Base-by-base conservation (phyloP, 83 land plant genomes). In the Picea engelmannii region DNA sequence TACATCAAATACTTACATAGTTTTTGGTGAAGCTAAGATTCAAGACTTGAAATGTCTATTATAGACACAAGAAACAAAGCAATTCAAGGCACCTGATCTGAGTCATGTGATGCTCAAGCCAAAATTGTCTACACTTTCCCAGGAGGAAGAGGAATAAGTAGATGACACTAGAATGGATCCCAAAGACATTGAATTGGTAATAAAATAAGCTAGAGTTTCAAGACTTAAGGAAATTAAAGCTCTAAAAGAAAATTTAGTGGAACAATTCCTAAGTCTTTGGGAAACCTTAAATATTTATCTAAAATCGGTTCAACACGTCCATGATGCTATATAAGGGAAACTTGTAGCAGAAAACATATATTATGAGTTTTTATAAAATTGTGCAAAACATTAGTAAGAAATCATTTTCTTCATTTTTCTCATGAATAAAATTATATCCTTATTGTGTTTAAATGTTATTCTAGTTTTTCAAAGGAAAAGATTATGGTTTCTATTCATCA, bases 21-120 rank as follows among this genome's bases (percentile, higher is more conserved):
- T 92, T 3, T 89, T 92, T 89, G 91, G 93, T 0, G 93, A 91
- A 83, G 93, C 93, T 40, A 89, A 87, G 88, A 89, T 91, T 11
- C 90, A 90, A 66, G 94, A 90, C 76, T 44, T 88, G 80, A 92
- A 88, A 78, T 89, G 89, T 11, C 92, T 88, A 76, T 83, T 92
- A 27, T 90, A 92, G 83, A 85, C 88, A 24, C 89, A 88, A 47
- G 92, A 89, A 66, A 92, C 94, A 0, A 78, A 90, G 62, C 92
- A 92, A 76, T 92, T 92, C 81, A 90, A 75, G 87, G 79, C 80
- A 65, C 92, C 94, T n/a, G 87, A 90, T 42, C 35, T 92, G 73
- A 55, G 86, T 25, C 65, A 64, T 55, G 87, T 84, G 42, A 77
- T 81, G 64, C 59, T 84, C 15, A 90, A 90, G 62, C 49, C 90